phyloP scores from a whole-genome alignment of 345 rosid species.

The Ceriops decandra region DNA sequence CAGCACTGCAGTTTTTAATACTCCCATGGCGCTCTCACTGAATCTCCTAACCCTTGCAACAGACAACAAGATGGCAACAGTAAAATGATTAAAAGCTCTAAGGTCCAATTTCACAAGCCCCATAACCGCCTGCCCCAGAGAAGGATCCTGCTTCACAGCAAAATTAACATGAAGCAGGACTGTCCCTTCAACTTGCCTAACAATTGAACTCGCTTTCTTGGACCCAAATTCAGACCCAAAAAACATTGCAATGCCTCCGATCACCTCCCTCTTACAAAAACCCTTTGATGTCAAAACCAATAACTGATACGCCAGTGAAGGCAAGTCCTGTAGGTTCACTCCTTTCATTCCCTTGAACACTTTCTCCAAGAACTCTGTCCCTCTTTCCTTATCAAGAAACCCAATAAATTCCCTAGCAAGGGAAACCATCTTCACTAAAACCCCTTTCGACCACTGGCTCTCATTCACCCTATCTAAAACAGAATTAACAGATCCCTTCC shows the following conservation, averaged over 20 bases:
- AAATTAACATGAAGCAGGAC: slow-evolving; percentile 83
- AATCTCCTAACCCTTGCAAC: slow-evolving; percentile 72
- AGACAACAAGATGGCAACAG: slow-evolving; percentile 59
- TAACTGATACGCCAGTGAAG: slow-evolving; percentile 67
- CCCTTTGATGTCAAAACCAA: slow-evolving; percentile 77
- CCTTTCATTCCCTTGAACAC: slow-evolving; percentile 53
- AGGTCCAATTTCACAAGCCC: slow-evolving; percentile 55
- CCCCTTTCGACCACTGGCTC: slow-evolving; percentile 58
- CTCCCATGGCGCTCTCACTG: slow-evolving; percentile 47
- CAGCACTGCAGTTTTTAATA: slow-evolving; percentile 51
- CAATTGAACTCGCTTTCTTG: slow-evolving; percentile 40
- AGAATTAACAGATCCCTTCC: slow-evolving; percentile 39
- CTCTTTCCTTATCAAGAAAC: slow-evolving; percentile 50
- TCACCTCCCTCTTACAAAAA: slow-evolving; percentile 62
- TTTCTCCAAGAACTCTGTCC: slow-evolving; percentile 58
- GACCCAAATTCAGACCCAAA: slow-evolving; percentile 52
- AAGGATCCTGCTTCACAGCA: slow-evolving; percentile 88
- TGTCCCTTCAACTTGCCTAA: slow-evolving; percentile 78
- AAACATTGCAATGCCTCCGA: slow-evolving; percentile 62
- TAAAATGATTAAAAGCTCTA: slow-evolving; percentile 61
- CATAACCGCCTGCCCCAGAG: slow-evolving; percentile 67
- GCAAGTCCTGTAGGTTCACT: slow-evolving; percentile 73
- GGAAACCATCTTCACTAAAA: slow-evolving; percentile 56
- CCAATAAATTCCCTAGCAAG: slow-evolving; percentile 45
- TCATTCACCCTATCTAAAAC: slow-evolving; percentile 41